These are phyloP conservation scores for Penicillium frequentans DNA, from an alignment of 2,329 filamentous ascomycete genomes.

Conservation along the genomic window DNA sequence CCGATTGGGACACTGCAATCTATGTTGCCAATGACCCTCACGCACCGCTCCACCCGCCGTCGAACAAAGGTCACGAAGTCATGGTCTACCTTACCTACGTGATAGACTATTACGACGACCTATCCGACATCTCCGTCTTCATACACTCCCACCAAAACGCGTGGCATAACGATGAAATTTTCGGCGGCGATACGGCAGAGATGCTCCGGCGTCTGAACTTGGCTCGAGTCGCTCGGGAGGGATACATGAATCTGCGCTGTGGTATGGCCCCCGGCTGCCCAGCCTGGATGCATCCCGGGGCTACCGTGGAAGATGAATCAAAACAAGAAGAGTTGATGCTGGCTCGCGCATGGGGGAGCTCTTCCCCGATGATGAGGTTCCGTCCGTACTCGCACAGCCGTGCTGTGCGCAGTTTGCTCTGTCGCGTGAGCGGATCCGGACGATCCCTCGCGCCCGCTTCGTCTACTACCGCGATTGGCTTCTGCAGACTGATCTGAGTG, in stretches of 20 bases:
- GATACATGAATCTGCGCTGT: conserved; percentile 63
- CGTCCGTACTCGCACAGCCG: conserved; percentile 57
- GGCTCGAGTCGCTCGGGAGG: conserved; percentile 52
- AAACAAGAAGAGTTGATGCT: conserved; percentile 51
- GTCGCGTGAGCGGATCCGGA: conserved; percentile 56
- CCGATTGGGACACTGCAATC: conserved; percentile 48
- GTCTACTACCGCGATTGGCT: conserved; percentile 62
- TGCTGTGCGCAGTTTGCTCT: conserved; percentile 67
- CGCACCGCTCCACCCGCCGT: conserved; percentile 52
- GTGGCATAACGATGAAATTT: conserved; percentile 62
- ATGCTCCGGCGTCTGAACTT: conserved; percentile 54
- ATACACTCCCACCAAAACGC: conserved; percentile 58
- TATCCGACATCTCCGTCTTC: conserved; percentile 61
- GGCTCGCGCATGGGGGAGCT: conserved; percentile 49
- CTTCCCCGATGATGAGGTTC: conserved; percentile 46
- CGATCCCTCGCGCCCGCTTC: conserved; percentile 55
- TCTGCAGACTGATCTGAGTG: conserved; percentile 55
- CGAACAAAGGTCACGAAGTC: conserved; percentile 63
- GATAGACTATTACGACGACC: conserved; percentile 61
- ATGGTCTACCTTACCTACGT: conserved; percentile 65
- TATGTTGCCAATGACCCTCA: conserved; percentile 56
- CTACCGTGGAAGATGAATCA: conserved; percentile 37
- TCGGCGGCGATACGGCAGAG: conserved; percentile 51
- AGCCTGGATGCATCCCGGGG: conserved; percentile 55
- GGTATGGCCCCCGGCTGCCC: conserved; percentile 60